Evolutionary conservation across 2,329 filamentous ascomycete genomes (phyloP).

Genomic region (Trichoderma afroharzianum): DNA sequence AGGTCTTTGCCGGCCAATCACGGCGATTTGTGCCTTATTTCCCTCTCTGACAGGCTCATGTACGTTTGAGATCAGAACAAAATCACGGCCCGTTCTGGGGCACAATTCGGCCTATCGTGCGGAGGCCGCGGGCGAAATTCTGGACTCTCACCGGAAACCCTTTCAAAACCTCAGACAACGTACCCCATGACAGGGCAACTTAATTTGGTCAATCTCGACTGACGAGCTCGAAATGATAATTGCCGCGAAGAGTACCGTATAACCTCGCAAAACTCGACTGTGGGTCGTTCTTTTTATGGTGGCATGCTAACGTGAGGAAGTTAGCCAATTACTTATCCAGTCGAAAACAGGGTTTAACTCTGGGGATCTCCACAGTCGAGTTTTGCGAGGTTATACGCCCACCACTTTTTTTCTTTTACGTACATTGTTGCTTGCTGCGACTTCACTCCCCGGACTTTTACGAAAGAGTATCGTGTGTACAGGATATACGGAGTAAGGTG

Average conservation of each 20-base stretch:
- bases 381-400: too few relatives aligned
- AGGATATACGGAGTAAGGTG: not conserved
- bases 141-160: not conserved
- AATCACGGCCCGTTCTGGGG: not conserved
- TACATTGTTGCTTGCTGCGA: not conserved
- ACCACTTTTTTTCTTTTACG: not conserved
- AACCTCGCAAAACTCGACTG: too few relatives aligned
- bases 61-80: not conserved
- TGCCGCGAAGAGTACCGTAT: not conserved
- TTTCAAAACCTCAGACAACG: constrained; percentile 3
- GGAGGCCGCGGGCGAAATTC: not conserved
- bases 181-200: not conserved
- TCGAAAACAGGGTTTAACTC: too few relatives aligned
- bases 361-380: too few relatives aligned
- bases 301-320: too few relatives aligned
- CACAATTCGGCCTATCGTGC: not conserved
- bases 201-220: not conserved
- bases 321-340: too few relatives aligned
- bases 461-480: not conserved
- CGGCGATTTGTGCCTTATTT: not conserved
- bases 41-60: not conserved
- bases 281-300: too few relatives aligned
- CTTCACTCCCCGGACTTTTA: not conserved
- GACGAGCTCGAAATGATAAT: not conserved
- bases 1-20: not conserved